Conservation (phyloP, 257 asterid species). For the Solanum pimpinellifolium region DNA sequence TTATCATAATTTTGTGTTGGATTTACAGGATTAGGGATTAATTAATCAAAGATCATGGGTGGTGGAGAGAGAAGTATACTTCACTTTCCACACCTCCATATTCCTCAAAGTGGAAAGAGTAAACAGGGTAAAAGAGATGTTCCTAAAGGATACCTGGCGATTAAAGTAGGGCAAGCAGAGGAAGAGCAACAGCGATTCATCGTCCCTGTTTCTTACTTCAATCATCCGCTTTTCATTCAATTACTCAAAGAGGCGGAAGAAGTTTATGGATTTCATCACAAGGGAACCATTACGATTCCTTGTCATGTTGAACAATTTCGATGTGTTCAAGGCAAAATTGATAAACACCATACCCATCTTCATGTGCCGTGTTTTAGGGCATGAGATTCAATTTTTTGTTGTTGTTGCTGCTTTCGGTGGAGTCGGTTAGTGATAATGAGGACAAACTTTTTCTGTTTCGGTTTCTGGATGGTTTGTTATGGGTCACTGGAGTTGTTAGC, state of each 20-base stretch:
- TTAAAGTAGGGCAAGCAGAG: conserved; percentile 14
- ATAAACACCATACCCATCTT: conserved; percentile 3
- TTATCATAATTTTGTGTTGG: not conserved
- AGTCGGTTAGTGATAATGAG: not conserved
- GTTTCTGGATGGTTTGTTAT: not conserved
- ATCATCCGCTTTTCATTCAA: conserved; percentile 24
- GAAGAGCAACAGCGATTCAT: conserved; percentile 19
- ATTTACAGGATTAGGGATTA: not conserved
- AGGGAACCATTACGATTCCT: conserved; percentile 31
- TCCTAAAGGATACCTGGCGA: conserved; percentile 23
- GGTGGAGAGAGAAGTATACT: not conserved
- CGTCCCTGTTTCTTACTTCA: conserved; percentile 25
- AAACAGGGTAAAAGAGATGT: not conserved
- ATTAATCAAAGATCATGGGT: not conserved
- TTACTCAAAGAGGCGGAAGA: conserved; percentile 31
- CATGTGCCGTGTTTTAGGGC: conserved; percentile 13
- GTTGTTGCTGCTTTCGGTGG: not conserved
- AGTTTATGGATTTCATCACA: conserved; percentile 33
- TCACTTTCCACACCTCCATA: not conserved
- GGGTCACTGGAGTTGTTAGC: not conserved
- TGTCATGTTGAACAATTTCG: conserved; percentile 24
- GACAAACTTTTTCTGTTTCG: not conserved
- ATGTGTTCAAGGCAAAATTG: conserved; percentile 9
- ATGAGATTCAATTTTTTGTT: not conserved
- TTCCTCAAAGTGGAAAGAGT: not conserved